These are phyloP conservation scores for Plasmopara halstedii DNA, from an alignment of 352 stramenopile genomes.

Conservation along the genomic window DNA sequence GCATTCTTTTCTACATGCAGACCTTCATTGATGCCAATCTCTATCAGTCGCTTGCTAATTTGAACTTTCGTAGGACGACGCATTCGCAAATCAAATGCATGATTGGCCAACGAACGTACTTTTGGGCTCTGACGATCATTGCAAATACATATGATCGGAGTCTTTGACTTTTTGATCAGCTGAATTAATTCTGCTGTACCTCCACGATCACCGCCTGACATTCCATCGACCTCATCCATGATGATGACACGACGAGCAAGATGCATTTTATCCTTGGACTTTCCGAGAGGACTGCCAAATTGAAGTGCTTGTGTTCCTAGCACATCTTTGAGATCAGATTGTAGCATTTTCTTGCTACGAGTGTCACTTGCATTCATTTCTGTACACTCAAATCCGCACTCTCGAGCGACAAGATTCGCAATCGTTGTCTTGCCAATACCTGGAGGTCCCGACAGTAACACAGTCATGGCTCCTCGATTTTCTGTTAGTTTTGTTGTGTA, in stretches of 20 bases:
- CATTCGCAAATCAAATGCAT: constrained; percentile 97
- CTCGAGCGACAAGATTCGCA: constrained; percentile 87
- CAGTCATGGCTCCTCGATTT: constrained; percentile 90
- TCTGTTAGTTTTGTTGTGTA: constrained; percentile 69
- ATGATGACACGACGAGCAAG: constrained; percentile 90
- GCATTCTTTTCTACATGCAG: constrained; percentile 94
- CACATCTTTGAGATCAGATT: constrained; percentile 86
- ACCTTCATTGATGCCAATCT: constrained; percentile 87
- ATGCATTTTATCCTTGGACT: constrained; percentile 44
- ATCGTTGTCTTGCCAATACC: constrained; percentile 96
- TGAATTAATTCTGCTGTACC: constrained; percentile 98
- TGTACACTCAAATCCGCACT: constrained; percentile 90
- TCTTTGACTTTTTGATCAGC: constrained; percentile 98
- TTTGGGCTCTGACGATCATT: constrained; percentile 98
- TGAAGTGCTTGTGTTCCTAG: constrained; percentile 89
- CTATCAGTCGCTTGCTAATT: constrained; percentile 89
- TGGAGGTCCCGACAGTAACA: constrained; percentile 94
- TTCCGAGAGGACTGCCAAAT: constrained; percentile 48
- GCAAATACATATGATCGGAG: constrained; percentile 99
- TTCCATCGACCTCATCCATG: constrained; percentile 99
- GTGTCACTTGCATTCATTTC: constrained; percentile 98
- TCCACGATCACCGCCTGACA: constrained; percentile 94
- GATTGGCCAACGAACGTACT: constrained; percentile 91
- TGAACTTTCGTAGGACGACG: constrained; percentile 89
- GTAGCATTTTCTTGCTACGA: constrained; percentile 94